Evolutionary conservation across 805 yeast genomes (phyloP).

Genomic region (Kodamaea kaohsiungensis): DNA sequence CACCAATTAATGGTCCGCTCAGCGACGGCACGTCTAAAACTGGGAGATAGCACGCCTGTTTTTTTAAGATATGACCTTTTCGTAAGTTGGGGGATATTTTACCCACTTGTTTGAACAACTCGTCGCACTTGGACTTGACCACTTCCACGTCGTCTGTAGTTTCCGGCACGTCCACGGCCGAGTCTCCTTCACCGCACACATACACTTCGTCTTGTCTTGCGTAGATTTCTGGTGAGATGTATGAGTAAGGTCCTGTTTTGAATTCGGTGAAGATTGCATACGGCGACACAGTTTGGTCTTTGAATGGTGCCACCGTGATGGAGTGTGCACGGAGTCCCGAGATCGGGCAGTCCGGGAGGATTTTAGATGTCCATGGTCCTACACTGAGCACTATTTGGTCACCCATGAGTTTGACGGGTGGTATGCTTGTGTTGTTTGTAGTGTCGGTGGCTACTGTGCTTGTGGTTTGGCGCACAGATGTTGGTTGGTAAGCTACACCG

Average conservation of each 20-base stretch:
- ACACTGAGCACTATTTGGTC: slow-evolving; percentile 82
- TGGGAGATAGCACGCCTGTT: slow-evolving; percentile 95
- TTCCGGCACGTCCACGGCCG: slow-evolving; percentile 87
- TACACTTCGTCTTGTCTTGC: slow-evolving; percentile 95
- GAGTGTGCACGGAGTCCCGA: slow-evolving; percentile 95
- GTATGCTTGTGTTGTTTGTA: slow-evolving; percentile 12
- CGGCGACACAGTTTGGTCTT: slow-evolving; percentile 74
- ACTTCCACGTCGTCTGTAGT: slow-evolving; percentile 93
- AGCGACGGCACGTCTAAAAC: slow-evolving; percentile 90
- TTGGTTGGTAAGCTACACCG: slow-evolving; percentile 67
- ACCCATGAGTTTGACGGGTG: slow-evolving; percentile 53
- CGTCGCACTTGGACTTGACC: slow-evolving; percentile 84
- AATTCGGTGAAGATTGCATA: slow-evolving; percentile 93
- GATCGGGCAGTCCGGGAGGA: slow-evolving; percentile 90
- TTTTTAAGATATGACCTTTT: slow-evolving; percentile 71
- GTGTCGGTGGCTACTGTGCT: slow-evolving; percentile 27
- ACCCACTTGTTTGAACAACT: slow-evolving; percentile 77
- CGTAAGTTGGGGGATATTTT: slow-evolving; percentile 68
- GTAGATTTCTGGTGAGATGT: slow-evolving; percentile 90
- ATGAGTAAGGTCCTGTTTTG: slow-evolving; percentile 62
- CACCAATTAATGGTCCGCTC: slow-evolving; percentile 93
- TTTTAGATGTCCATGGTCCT: slow-evolving; percentile 96
- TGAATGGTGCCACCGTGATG: slow-evolving; percentile 81
- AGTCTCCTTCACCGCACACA: slow-evolving; percentile 96
- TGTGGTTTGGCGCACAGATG: slow-evolving; percentile 27